Conservation (phyloP, 495 filamentous ascomycete species). For the Patellaria atrata region DNA sequence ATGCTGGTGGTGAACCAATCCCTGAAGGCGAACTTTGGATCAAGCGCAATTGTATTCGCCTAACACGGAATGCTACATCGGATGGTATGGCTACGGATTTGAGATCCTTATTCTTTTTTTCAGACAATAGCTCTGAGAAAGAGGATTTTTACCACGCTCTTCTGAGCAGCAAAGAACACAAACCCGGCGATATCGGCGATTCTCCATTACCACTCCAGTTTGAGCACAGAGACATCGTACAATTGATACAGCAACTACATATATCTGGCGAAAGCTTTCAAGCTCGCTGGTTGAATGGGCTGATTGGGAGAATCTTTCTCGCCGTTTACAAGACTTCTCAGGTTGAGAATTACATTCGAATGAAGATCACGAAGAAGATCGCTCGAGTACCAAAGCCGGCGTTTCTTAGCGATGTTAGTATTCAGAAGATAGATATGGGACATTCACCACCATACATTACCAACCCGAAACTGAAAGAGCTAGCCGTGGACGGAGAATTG, state of each 20-base stretch:
- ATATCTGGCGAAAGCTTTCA: slow-evolving; percentile 85
- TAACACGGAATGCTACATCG: slow-evolving; percentile 50
- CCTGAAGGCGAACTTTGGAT: slow-evolving; percentile 90
- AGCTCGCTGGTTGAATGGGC: slow-evolving; percentile 86
- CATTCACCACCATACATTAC: slow-evolving; percentile 78
- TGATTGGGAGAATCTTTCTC: slow-evolving; percentile 77
- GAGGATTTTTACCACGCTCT: slow-evolving; percentile 97
- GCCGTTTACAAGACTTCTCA: slow-evolving; percentile 72
- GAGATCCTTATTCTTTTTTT: slow-evolving; percentile 86
- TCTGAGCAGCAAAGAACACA: slow-evolving; percentile 66
- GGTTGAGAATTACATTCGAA: slow-evolving; percentile 59
- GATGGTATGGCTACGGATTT: slow-evolving; percentile 39
- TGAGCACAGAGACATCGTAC: slow-evolving; percentile 70
- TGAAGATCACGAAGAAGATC: slow-evolving; percentile 94
- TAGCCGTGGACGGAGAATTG: slow-evolving; percentile 82
- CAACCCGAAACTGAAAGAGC: slow-evolving; percentile 74
- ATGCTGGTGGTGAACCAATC: slow-evolving; percentile 58
- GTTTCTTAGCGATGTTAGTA: slow-evolving; percentile 66
- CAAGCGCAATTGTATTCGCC: slow-evolving; percentile 84
- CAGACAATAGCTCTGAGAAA: slow-evolving; percentile 85
- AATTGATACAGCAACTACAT: slow-evolving; percentile 74
- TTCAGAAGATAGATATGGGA: slow-evolving; percentile 75
- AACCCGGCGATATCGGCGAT: slow-evolving; percentile 37
- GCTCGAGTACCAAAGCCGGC: slow-evolving; percentile 81
- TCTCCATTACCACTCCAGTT: slow-evolving; percentile 65